A percentile compares a stretch with the other conserved stretches of the same genome.
phyloP scores from a whole-genome alignment of 306 rosid species.

The Acmispon strigosus region DNA sequence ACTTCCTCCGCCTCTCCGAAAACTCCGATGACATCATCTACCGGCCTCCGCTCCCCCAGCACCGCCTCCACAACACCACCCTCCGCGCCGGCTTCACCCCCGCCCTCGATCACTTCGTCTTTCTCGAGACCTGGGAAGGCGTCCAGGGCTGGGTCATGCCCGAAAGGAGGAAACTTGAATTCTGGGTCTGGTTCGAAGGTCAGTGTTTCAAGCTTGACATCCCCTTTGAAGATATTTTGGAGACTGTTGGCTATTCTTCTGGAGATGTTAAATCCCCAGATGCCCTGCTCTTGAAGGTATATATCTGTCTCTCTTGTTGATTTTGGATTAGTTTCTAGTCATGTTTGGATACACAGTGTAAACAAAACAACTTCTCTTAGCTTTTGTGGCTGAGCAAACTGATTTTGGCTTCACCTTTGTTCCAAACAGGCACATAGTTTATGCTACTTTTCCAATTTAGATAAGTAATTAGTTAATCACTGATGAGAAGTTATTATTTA shows the following conservation, averaged over 20 bases:
- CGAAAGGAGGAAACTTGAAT: slow-evolving; percentile 57
- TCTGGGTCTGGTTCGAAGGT: slow-evolving; percentile 36
- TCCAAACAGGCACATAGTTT: too few species aligned
- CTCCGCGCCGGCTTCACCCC: slow-evolving; percentile 49
- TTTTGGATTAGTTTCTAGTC: background rate
- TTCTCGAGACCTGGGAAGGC: slow-evolving; percentile 56
- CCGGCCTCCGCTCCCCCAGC: slow-evolving; percentile 35
- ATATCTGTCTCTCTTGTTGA: background rate
- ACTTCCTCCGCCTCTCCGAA: slow-evolving; percentile 41
- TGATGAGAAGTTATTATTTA: too few species aligned
- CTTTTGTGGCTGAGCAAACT: too few species aligned
- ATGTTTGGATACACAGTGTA: too few species aligned
- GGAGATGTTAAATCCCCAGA: slow-evolving; percentile 34
- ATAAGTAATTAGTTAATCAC: too few species aligned
- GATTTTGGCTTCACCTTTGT: too few species aligned
- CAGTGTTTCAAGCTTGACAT: slow-evolving; percentile 62
- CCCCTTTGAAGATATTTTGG: slow-evolving; percentile 62
- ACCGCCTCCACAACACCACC: slow-evolving; percentile 34
- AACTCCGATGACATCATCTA: slow-evolving; percentile 48
- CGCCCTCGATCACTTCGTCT: slow-evolving; percentile 35
- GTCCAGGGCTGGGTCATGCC: slow-evolving; percentile 69
- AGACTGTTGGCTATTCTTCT: slow-evolving; percentile 36
- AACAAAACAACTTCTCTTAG: too few species aligned
- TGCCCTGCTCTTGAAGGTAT: slow-evolving; percentile 55
- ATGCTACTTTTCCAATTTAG: background rate